Base-by-base conservation (phyloP, 2,329 filamentous ascomycete species). In the Epichloe sibirici region DNA sequence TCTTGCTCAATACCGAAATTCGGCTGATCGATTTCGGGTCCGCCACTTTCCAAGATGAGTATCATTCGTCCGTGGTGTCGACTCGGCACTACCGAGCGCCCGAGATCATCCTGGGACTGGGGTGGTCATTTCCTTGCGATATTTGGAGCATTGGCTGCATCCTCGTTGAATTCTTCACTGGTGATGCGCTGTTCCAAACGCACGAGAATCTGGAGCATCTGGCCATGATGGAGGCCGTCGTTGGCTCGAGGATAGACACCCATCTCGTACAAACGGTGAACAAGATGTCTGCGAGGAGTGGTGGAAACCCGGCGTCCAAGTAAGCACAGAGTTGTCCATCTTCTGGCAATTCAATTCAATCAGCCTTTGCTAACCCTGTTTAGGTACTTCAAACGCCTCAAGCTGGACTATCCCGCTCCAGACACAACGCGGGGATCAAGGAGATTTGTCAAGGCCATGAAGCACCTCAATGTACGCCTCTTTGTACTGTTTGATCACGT, bases 141-240 rank as follows among this genome's bases (percentile, higher is more conserved):
- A 85, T 86, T 34, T 86, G 83, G 83, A 86, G 83, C 63, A 86
- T 86, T 35, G 83, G 83, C 3, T 86, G 83, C 58, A 86, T 86
- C 56, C 71, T 86, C 13, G 82, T 86, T 15, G 83, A 86, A 57
- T 85, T 86, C 64, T 86, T 81, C 56, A 86, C 83, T 0, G 83
- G 83, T 5, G 83, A 86, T 60, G 83, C 83, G 17, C 68, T 86
- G 2, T 86, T 86, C 65, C 83, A 86, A 63, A 86, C 83, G 1
- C 83, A 86, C 59, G 83, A 86, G 58, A 86, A 86, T 55, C 71
- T 86, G 25, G 83, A 86, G 64, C 83, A 86, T 62, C 68, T 86
- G 49, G 83, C 83, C n/a, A 86, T 86, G 83, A 86, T 86, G 82
- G 82, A 85, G 61, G 79, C 78, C 37, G 82, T 86, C 7, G 79